Evolutionary conservation across 2,329 filamentous ascomycete species (phyloP).

Genomic region (Corniculantispora saksenae): DNA sequence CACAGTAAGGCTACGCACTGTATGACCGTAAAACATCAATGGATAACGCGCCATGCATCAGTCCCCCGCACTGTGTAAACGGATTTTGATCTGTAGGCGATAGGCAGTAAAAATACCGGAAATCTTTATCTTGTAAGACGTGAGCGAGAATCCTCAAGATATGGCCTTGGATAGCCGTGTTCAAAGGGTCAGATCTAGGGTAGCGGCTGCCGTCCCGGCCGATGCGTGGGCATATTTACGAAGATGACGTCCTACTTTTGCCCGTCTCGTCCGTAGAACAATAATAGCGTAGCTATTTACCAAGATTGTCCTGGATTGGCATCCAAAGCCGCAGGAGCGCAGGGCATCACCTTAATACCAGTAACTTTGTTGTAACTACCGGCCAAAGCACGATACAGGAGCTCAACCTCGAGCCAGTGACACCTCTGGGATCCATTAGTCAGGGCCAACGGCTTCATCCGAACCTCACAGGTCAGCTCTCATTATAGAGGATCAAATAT

Average conservation of each 20-base stretch:
- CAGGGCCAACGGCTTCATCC: slow-evolving; percentile 61
- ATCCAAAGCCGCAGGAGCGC: background rate
- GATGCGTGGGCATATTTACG: slow-evolving; percentile 65
- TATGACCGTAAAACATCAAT: background rate
- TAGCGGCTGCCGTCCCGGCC: no score
- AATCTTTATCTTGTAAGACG: no score
- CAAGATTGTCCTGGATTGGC: slow-evolving; percentile 31
- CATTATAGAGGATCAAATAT: no score
- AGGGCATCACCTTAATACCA: slow-evolving; percentile 29
- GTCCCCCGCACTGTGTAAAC: no score
- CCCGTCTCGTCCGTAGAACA: slow-evolving; percentile 25
- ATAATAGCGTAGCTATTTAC: slow-evolving; percentile 61
- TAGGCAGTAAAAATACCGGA: no score
- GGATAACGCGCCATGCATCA: no score
- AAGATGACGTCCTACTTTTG: slow-evolving; percentile 64
- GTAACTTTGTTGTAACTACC: slow-evolving; percentile 24
- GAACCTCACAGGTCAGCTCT: slow-evolving; percentile 61
- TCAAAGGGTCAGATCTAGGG: no score
- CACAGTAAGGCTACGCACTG: background rate
- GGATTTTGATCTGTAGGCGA: no score
- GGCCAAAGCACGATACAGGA: slow-evolving; percentile 56
- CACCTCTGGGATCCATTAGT: slow-evolving; percentile 59
- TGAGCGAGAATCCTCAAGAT: no score
- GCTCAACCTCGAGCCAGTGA: slow-evolving; percentile 65
- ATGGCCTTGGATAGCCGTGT: no score